phyloP scores from a whole-genome alignment of 129 eudicot species.

The Gnaphalium uliginosum region DNA sequence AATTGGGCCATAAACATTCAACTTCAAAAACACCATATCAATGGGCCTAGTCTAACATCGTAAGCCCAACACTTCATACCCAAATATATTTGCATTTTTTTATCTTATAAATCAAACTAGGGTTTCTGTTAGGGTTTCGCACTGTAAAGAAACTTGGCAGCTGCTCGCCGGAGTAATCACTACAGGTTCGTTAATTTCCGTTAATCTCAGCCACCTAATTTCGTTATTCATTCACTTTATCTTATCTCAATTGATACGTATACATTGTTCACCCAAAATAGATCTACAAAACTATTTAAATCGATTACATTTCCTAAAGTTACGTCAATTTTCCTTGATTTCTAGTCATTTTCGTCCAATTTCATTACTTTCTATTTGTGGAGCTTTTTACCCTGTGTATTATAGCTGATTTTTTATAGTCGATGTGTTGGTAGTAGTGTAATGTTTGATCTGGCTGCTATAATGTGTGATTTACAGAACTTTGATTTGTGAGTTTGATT shows the following conservation, averaged over 20 bases:
- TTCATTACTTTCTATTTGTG: no score
- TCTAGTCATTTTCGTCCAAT: background rate
- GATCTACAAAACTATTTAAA: background rate
- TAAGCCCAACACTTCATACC: background rate
- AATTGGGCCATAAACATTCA: background rate
- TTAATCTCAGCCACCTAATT: background rate
- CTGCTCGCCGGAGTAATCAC: constrained; percentile 1
- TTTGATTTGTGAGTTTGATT: background rate
- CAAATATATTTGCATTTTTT: background rate
- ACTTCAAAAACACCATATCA: background rate
- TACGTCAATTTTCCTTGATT: no score
- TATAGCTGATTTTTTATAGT: no score
- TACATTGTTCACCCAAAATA: background rate
- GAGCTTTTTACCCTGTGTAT: background rate
- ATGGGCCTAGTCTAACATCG: background rate
- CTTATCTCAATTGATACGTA: background rate
- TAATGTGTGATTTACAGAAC: background rate
- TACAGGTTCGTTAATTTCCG: background rate
- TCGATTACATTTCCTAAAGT: background rate
- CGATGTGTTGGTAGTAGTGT: background rate
- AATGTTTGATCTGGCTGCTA: background rate
- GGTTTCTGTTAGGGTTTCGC: background rate
- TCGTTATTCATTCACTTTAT: background rate
- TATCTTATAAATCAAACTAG: background rate
- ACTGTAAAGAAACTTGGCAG: background rate